Evolutionary conservation across 305 asterid species (phyloP).

Genomic region (Rubia tinctorum): DNA sequence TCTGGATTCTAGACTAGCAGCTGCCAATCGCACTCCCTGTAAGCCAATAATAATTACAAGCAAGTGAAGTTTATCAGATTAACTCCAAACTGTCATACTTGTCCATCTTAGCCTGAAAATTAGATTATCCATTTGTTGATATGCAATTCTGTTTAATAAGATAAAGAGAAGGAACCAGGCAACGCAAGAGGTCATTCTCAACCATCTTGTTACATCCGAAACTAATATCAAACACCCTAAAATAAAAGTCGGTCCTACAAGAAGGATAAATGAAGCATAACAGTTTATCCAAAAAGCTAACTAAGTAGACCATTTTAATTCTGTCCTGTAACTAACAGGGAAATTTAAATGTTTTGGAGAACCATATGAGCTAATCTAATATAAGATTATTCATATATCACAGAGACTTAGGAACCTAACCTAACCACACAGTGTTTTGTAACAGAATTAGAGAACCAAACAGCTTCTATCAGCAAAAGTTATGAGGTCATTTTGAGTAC

Average conservation of each 20-base stretch:
- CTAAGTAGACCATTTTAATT: neutral
- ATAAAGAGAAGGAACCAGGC: neutral
- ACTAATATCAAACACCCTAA: neutral
- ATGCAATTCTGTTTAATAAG: neutral
- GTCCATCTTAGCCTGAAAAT: neutral
- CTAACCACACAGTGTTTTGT: neutral
- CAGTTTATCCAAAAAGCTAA: neutral
- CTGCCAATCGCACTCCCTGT: slow-evolving; percentile 84
- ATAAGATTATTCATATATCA: neutral
- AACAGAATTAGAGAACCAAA: slow-evolving; percentile 6
- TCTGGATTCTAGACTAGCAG: slow-evolving; percentile 73
- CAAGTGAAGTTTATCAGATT: neutral
- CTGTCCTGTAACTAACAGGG: neutral
- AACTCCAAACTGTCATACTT: neutral
- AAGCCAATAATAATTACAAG: slow-evolving; percentile 16
- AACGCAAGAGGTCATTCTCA: neutral
- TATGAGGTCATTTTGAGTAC: neutral
- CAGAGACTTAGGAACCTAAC: neutral
- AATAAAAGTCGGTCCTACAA: neutral
- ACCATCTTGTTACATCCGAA: neutral
- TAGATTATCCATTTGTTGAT: neutral
- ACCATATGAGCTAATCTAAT: neutral
- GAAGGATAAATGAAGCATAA: slow-evolving; percentile 1
- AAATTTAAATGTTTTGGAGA: neutral
- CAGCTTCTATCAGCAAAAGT: neutral